Conservation (phyloP, 192 early-diverging fungal genomes). For the Coemansia sp. region DNA sequence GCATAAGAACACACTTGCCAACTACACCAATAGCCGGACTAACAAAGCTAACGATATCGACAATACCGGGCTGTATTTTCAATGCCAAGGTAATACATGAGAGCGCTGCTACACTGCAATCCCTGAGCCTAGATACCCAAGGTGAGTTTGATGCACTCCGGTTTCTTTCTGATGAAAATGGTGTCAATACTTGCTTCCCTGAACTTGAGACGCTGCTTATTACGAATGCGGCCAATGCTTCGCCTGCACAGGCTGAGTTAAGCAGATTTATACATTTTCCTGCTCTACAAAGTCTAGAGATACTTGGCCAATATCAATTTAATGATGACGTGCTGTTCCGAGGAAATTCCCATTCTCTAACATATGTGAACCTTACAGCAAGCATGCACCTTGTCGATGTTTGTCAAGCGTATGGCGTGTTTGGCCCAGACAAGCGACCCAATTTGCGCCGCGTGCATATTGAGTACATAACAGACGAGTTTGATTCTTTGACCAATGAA, state of each 20-base stretch:
- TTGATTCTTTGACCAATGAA: not conserved
- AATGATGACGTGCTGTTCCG: not conserved
- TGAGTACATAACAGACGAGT: not conserved
- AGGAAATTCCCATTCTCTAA: not conserved
- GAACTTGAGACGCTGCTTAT: not conserved
- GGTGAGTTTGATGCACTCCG: not conserved
- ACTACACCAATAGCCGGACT: not conserved
- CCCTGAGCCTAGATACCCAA: not conserved
- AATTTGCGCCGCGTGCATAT: constrained; percentile 1
- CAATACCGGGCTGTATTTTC: not conserved
- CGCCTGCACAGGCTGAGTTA: not conserved
- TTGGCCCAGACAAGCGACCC: not conserved
- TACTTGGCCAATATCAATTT: not conserved
- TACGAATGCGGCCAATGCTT: not conserved
- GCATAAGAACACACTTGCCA: not conserved
- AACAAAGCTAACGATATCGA: not conserved
- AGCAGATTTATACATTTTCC: not conserved
- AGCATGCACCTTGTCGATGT: not conserved
- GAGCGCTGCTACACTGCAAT: not conserved
- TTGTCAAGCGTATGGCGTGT: not conserved
- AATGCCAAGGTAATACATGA: not conserved
- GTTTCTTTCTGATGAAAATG: not conserved
- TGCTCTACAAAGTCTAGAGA: not conserved
- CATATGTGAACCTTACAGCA: not conserved
- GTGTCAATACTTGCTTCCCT: not conserved